A percentile compares a stretch with the other conserved stretches of the same genome.
Conservation (phyloP, 2,329 filamentous ascomycete species). For the Diaporthe eres region DNA sequence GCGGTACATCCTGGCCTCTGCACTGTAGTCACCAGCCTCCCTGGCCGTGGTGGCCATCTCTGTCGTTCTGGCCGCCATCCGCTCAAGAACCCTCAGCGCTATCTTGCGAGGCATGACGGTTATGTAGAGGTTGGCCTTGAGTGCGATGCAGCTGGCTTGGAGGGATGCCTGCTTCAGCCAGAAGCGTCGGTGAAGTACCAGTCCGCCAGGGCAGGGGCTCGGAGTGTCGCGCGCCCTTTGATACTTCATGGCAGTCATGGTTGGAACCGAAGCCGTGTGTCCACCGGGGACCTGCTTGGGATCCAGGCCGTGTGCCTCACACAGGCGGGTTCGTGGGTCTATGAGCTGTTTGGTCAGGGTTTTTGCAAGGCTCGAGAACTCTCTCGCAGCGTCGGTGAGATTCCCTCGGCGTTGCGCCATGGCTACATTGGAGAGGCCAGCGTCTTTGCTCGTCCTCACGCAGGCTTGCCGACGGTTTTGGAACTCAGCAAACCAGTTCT, state of each 20-base stretch:
- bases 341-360: neutral
- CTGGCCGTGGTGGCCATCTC: slow-evolving; percentile 2
- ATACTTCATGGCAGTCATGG: neutral
- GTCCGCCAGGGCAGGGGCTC: neutral
- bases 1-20: neutral
- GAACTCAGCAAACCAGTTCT: neutral
- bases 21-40: neutral
- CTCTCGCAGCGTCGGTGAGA: neutral
- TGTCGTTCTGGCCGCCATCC: neutral
- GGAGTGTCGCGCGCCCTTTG: neutral
- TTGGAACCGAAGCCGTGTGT: neutral
- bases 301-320: slow-evolving; percentile 5
- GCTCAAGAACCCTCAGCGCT: neutral
- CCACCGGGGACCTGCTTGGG: neutral
- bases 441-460: neutral
- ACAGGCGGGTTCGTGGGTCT: neutral
- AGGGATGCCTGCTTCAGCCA: neutral
- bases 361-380: neutral
- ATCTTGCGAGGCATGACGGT: neutral
- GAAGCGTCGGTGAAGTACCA: neutral
- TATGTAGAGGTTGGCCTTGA: neutral
- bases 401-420: neutral
- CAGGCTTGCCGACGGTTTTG: neutral
- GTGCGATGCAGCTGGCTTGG: neutral
- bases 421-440: no score